Evolutionary conservation across 176 grass and related monocot genomes (phyloP), one percentile per base, ranked within the genome.

Genomic region (Leersia perrieri): DNA sequence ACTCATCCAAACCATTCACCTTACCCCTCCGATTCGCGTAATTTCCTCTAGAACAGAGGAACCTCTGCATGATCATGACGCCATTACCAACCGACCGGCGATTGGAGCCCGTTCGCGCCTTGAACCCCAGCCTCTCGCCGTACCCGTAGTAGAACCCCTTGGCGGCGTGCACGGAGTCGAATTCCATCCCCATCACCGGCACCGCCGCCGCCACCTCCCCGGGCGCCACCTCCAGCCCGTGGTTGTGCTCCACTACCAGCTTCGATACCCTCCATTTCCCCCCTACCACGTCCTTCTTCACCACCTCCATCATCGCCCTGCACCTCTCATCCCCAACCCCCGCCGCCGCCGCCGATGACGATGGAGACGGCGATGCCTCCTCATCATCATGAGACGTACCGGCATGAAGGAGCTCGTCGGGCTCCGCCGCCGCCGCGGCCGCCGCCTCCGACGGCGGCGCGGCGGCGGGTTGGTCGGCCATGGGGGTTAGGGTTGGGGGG

Each of bases 271-370:
- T 84, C 94, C 94, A 97, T 62, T 75, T 97, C 14, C 68, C 89
- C 40, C 64, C 80, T 2, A 63, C 77, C 32, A 68, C 91, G 70
- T 97, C 84, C 75, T 94, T 94, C 60, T 53, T 70, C 70, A 88
- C 94, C 86, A 97, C 94, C 87, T 94, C 94, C 89, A 97, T 94
- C 91, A 94, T 91, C 78, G 91, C 91, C 78, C 86, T 81, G 84
- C 94, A 97, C 64, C 89, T 42, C 72, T 78, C 80, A 36, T 25
- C 65, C 34, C 12, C 20, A 51, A 58, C 3, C 9, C 29, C 64
- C 15, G 18, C 66, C 33, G 45, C 32, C 64, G 58, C 69, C 18
- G 12, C 40, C 33, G 38, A 34, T 15, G 44, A 40, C n/a, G n/a
- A n/a, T n/a, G n/a, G n/a, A n/a, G n/a, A n/a, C 20, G 28, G 73